Conservation (phyloP, 352 stramenopile genomes). For the Phytophthora meadii region DNA sequence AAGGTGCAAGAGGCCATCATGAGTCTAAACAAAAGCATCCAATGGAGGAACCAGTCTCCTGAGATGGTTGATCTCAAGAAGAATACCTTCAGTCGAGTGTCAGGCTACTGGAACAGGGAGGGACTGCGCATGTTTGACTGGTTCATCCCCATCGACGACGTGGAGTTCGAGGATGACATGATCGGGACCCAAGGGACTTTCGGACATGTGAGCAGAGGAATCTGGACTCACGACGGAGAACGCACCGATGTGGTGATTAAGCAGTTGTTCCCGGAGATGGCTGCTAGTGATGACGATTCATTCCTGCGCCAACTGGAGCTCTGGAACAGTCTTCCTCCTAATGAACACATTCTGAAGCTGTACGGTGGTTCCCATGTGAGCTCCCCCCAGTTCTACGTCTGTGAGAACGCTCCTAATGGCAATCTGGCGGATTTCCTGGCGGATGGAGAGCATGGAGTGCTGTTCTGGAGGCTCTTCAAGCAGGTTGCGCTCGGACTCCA, state of each 20-base stretch:
- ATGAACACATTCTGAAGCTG: constrained; percentile 45
- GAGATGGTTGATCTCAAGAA: constrained; percentile 28
- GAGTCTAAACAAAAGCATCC: constrained; percentile 18
- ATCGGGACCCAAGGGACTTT: constrained; percentile 20
- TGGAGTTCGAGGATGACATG: constrained; percentile 21
- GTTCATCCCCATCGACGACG: constrained; percentile 34
- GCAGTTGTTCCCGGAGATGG: constrained; percentile 6
- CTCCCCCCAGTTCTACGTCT: constrained; percentile 37
- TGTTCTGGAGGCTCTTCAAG: constrained; percentile 31
- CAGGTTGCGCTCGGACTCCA: constrained; percentile 42
- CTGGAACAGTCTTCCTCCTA: constrained; percentile 34
- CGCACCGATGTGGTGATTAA: constrained; percentile 31
- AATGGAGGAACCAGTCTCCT: not conserved
- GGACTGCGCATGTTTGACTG: constrained; percentile 24
- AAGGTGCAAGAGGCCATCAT: constrained; percentile 33
- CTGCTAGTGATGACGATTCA: not conserved
- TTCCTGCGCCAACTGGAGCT: constrained; percentile 45
- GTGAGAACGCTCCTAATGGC: constrained; percentile 32
- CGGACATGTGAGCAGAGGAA: constrained; percentile 16
- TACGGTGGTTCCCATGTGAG: constrained; percentile 47
- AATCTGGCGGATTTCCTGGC: constrained; percentile 31
- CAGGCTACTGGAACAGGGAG: constrained; percentile 5
- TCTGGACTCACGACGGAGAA: constrained; percentile 18
- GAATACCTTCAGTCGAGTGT: constrained; percentile 15
- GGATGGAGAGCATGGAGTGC: not conserved